These are phyloP conservation scores for Termitomyces sp. DNA, from an alignment of 768 basidiomycete genomes.

Conservation along the genomic window DNA sequence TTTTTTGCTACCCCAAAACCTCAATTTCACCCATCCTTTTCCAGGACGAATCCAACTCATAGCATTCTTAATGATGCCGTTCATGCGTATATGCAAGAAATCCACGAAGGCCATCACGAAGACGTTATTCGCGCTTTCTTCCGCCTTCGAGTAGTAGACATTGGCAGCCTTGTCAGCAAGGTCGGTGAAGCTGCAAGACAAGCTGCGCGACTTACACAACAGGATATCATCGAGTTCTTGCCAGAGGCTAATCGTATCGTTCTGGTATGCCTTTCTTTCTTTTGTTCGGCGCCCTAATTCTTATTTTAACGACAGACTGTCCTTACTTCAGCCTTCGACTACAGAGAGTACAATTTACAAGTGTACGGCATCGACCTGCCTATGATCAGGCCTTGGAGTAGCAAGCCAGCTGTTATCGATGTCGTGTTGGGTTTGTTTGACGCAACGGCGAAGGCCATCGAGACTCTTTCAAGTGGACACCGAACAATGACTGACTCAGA, in stretches of 20 bases:
- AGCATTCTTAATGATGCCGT: constrained; percentile 71
- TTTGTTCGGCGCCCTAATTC: neutral
- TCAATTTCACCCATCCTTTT: neutral
- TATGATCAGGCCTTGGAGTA: constrained; percentile 82
- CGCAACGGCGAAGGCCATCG: constrained; percentile 44
- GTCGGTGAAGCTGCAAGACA: constrained; percentile 44
- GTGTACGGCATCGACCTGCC: constrained; percentile 76
- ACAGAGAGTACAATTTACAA: constrained; percentile 62
- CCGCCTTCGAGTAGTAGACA: constrained; percentile 55
- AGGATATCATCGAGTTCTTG: constrained; percentile 39
- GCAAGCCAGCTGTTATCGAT: constrained; percentile 61
- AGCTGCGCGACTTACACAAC: constrained; percentile 36
- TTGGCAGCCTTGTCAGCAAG: constrained; percentile 64
- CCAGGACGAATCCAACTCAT: constrained; percentile 48
- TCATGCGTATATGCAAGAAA: constrained; percentile 57
- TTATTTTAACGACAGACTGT: constrained; percentile 44
- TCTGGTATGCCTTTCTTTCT: constrained; percentile 41
- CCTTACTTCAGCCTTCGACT: constrained; percentile 66
- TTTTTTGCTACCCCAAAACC: neutral
- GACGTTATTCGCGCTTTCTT: constrained; percentile 86
- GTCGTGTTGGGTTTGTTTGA: constrained; percentile 69
- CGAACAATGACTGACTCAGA: constrained; percentile 25
- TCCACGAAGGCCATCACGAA: constrained; percentile 52
- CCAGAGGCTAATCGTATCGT: constrained; percentile 66
- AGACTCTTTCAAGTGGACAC: constrained; percentile 26